Evolutionary conservation across 2,329 filamentous ascomycete genomes (phyloP).

Genomic region (Phoma herbarum): DNA sequence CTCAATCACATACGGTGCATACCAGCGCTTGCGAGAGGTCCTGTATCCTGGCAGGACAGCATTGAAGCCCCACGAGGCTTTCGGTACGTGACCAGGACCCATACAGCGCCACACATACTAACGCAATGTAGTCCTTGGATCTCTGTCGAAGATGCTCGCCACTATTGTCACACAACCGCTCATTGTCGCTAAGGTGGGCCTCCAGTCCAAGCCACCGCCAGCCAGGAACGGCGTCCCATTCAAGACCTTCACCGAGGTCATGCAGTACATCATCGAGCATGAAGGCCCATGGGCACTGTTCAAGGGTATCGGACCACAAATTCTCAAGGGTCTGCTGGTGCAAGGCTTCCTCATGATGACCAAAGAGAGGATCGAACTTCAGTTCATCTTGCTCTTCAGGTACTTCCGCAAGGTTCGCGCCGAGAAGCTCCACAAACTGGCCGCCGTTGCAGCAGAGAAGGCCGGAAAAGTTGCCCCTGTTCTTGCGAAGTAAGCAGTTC

Average conservation of each 20-base stretch:
- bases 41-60: slow-evolving; percentile 80
- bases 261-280: slow-evolving; percentile 89
- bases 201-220: slow-evolving; percentile 91
- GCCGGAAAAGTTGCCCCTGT: slow-evolving; percentile 45
- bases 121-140: slow-evolving; percentile 75
- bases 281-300: slow-evolving; percentile 87
- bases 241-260: slow-evolving; percentile 91
- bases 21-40: slow-evolving; percentile 82
- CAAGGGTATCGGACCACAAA: slow-evolving; percentile 95
- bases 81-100: slow-evolving; percentile 69
- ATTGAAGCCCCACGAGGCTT: slow-evolving; percentile 86
- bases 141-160: slow-evolving; percentile 89
- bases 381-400: slow-evolving; percentile 86
- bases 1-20: slow-evolving; percentile 96
- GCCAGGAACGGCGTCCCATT: slow-evolving; percentile 88
- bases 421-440: slow-evolving; percentile 73
- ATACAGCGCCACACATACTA: slow-evolving; percentile 4
- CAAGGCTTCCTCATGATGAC: slow-evolving; percentile 99
- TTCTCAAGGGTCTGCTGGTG: slow-evolving; percentile 89
- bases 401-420: slow-evolving; percentile 77
- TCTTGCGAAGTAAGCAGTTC: slow-evolving; percentile 39
- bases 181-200: slow-evolving; percentile 95
- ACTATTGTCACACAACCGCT: slow-evolving; percentile 93
- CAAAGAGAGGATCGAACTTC: slow-evolving; percentile 91
- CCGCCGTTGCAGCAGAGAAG: slow-evolving; percentile 69